Percentiles rank a stretch among this genome's conserved stretches.
phyloP scores from a whole-genome alignment of 768 basidiomycete species.

The Trametes villosa region DNA sequence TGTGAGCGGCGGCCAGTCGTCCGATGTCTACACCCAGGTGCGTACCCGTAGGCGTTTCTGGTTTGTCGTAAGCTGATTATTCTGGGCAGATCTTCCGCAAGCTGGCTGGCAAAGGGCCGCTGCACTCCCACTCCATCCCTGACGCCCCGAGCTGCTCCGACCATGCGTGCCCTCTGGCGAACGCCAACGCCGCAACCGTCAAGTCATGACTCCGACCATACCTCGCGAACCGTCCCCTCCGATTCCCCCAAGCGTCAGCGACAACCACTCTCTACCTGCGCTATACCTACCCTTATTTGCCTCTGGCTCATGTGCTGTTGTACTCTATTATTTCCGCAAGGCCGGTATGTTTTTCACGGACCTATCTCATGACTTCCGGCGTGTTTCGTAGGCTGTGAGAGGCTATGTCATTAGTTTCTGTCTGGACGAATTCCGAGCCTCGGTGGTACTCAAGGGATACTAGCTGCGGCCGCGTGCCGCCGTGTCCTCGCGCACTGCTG shows the following conservation, averaged over 20 bases:
- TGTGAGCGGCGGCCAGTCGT: conserved; percentile 72
- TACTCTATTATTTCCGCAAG: conserved; percentile 18
- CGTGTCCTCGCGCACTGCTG: too few species aligned
- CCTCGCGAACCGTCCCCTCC: background rate
- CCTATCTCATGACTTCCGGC: too few species aligned
- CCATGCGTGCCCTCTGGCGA: conserved; percentile 1
- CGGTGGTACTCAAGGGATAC: too few species aligned
- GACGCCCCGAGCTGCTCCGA: conserved; percentile 18
- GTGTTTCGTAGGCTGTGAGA: too few species aligned
- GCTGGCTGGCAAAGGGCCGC: conserved; percentile 40
- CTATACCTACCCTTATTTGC: conserved; percentile 12
- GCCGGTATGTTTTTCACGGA: conserved; percentile 8
- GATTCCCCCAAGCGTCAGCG: background rate
- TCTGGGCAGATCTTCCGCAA: conserved; percentile 50
- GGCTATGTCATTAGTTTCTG: too few species aligned
- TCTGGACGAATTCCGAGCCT: too few species aligned
- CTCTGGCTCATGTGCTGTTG: conserved; percentile 7
- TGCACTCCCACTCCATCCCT: conserved; percentile 18
- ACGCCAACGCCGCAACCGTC: conserved; percentile 2
- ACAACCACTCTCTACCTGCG: background rate
- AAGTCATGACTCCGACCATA: conserved; percentile 12
- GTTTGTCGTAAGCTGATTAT: conserved; percentile 9
- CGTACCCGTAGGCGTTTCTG: conserved; percentile 22
- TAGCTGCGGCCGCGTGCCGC: too few species aligned
- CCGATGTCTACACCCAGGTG: conserved; percentile 73